Evolutionary conservation across 345 rosid genomes (phyloP).

Genomic region (Brassica juncea): DNA sequence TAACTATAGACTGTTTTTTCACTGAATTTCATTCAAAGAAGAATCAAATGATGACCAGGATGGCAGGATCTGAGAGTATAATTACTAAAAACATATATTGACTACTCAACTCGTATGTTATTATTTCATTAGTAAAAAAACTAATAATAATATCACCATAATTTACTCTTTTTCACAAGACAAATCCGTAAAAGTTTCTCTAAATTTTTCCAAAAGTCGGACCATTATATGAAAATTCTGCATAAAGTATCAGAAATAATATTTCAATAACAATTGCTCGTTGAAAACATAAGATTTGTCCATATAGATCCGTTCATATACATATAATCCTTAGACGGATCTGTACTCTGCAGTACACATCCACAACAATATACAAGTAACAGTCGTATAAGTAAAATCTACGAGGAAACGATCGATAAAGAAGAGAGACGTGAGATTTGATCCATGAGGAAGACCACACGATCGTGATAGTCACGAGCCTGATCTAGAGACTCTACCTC

Average conservation of each 20-base stretch:
- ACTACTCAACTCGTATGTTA: too few relatives aligned
- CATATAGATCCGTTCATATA: background rate
- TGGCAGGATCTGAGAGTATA: background rate
- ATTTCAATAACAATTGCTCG: background rate
- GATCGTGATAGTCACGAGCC: slow-evolving; percentile 63
- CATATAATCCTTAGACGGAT: background rate
- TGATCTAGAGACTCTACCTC: slow-evolving; percentile 75
- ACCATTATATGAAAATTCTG: too few relatives aligned
- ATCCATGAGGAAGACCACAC: slow-evolving; percentile 51
- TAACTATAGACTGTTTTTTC: background rate
- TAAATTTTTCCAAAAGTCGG: too few relatives aligned
- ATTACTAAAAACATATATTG: too few relatives aligned
- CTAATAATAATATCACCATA: too few relatives aligned
- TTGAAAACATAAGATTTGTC: background rate
- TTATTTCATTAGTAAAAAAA: too few relatives aligned
- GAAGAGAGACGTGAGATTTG: slow-evolving; percentile 55
- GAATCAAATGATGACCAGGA: background rate
- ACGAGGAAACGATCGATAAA: background rate
- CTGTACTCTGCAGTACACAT: background rate
- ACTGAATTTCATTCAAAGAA: background rate
- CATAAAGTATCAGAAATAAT: background rate
- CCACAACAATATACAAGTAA: background rate
- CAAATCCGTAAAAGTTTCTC: too few relatives aligned
- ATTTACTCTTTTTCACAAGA: too few relatives aligned
- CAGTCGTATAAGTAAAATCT: background rate